Conservation (phyloP, 495 filamentous ascomycete species). For the Aspergillus cavernicola region DNA sequence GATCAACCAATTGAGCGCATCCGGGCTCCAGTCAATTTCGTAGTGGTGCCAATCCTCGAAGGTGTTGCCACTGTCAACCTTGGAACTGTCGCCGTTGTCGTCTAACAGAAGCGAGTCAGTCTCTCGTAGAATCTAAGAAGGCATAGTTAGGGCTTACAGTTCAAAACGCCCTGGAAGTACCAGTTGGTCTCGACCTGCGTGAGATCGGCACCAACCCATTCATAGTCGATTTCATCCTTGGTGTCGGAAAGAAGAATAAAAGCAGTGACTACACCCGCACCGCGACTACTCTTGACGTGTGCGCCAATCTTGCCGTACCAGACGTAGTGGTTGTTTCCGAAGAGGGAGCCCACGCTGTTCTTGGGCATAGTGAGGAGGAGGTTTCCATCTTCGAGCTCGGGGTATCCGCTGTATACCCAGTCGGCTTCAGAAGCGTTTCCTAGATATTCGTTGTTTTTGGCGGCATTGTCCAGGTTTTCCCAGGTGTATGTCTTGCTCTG, state of each 20-base stretch:
- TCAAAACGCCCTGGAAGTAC: slow-evolving; percentile 91
- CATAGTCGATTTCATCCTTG: slow-evolving; percentile 97
- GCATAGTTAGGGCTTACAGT: slow-evolving; percentile 61
- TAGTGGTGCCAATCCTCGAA: slow-evolving; percentile 83
- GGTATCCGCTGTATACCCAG: slow-evolving; percentile 83
- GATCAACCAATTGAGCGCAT: slow-evolving; percentile 77
- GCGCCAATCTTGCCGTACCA: slow-evolving; percentile 96
- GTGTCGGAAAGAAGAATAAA: slow-evolving; percentile 94
- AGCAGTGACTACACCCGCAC: slow-evolving; percentile 84
- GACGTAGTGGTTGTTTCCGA: slow-evolving; percentile 84
- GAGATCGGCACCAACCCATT: slow-evolving; percentile 84
- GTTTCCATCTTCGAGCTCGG: slow-evolving; percentile 53
- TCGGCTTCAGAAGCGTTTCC: slow-evolving; percentile 74
- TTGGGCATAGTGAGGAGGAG: slow-evolving; percentile 85
- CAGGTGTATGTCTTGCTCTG: slow-evolving; percentile 63
- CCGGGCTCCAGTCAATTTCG: slow-evolving; percentile 89
- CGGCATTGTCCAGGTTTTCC: slow-evolving; percentile 63
- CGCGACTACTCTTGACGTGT: slow-evolving; percentile 79
- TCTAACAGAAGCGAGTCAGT: slow-evolving; percentile 58
- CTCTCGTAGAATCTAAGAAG: not conserved
- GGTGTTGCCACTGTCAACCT: slow-evolving; percentile 60
- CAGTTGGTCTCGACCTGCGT: slow-evolving; percentile 83
- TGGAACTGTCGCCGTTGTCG: slow-evolving; percentile 65
- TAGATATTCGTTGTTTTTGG: slow-evolving; percentile 72
- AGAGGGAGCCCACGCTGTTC: slow-evolving; percentile 76